Base-by-base conservation (phyloP, 2,329 filamentous ascomycete species). In the Diaporthe amygdali region DNA sequence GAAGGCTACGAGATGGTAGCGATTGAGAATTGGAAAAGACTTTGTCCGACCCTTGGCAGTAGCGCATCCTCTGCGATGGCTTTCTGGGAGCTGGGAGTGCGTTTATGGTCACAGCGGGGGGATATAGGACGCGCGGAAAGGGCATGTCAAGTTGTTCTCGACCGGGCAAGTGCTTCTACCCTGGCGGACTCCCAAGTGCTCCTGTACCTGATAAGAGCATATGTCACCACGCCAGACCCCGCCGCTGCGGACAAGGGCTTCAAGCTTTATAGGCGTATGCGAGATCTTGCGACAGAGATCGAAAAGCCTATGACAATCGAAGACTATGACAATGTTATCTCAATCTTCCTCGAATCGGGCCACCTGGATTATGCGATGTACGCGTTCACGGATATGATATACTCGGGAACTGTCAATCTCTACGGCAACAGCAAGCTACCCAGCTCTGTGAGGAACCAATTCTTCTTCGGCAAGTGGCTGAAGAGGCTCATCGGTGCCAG, bases 371-470 rank as follows among this genome's bases (percentile, higher is more conserved):
- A 91, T 72, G 94, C 93, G 0, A 86, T 96, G 68, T 89, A 90
- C 67, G 90, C 94, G 0, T 97, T 97, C 80, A 93, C 92, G 75
- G 94, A 97, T 79, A 97, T 97, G 94, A 95, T 97, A 90, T 89
- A 90, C 70, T 88, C 89, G 5, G 87, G 88, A 6, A 78, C 84
- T 54, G 80, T 90, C 68, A 84, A 89, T 70, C 77, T 89, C 61
- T 82, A 82, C 66, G 83, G 82, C 70, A 78, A 75, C 63, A 76
- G 77, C 9, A 79, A 76, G 64, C 80, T 90, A 69, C 88, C 88
- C 1, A 82, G 83, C 0, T 81, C 84, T 10, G 81, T 90, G 47
- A 84, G 83, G 63, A 96, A 97, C 80, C 91, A 92, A 74, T 96
- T 94, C 81, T 94, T 97, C 81, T 93, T 95, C 75, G 93, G 92